Evolutionary conservation across 352 stramenopile genomes (phyloP).

Genomic region (Pythium pyrilobum): DNA sequence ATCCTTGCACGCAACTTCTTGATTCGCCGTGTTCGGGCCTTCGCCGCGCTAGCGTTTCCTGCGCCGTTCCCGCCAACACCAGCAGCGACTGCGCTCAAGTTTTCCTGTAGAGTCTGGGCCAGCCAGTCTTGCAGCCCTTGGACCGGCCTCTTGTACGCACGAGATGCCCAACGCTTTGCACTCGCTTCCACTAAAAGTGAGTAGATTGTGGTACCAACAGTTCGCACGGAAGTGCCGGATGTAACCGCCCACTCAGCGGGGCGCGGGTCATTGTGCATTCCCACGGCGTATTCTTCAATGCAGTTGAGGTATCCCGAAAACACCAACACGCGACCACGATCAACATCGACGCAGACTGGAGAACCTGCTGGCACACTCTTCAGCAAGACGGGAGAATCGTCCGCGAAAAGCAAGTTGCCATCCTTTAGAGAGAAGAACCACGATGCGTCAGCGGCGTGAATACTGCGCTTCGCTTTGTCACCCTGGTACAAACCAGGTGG

Average conservation of each 20-base stretch:
- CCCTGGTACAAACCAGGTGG: conserved; percentile 57
- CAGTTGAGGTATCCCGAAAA: conserved; percentile 70
- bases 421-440: conserved; percentile 64
- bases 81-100: not conserved
- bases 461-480: conserved; percentile 35
- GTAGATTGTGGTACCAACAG: conserved; percentile 27
- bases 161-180: conserved; percentile 32
- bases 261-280: no score
- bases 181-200: conserved; percentile 28
- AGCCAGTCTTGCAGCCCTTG: conserved; percentile 50
- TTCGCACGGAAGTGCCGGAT: no score
- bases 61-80: conserved; percentile 5
- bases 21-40: conserved; percentile 42
- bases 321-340: conserved; percentile 45
- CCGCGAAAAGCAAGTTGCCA: conserved; percentile 25
- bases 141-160: conserved; percentile 36
- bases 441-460: conserved; percentile 47
- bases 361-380: conserved; percentile 60
- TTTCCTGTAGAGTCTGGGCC: conserved; percentile 25
- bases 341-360: conserved; percentile 48
- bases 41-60: conserved; percentile 10
- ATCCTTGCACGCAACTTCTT: conserved; percentile 49
- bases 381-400: conserved; percentile 34
- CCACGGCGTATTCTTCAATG: conserved; percentile 45
- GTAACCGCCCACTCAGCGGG: not conserved